These are phyloP conservation scores for Nannizziopsis barbatae DNA, from an alignment of 2,329 filamentous ascomycete genomes.

Conservation along the genomic window DNA sequence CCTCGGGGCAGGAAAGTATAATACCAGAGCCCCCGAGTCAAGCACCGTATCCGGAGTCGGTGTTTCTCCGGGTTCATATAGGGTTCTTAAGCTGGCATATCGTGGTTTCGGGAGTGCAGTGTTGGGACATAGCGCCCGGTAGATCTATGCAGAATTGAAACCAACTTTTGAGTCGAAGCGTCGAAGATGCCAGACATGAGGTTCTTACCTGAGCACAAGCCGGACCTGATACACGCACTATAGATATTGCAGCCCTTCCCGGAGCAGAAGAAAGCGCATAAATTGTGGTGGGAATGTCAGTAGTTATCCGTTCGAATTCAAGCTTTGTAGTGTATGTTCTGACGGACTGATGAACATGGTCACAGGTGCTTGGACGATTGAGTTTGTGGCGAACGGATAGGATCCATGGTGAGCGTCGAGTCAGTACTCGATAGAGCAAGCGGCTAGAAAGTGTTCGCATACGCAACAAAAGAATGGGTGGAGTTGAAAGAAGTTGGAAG, in stretches of 20 bases:
- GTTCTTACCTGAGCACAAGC: constrained; percentile 53
- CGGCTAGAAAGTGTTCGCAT: constrained; percentile 23
- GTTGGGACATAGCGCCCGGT: constrained; percentile 50
- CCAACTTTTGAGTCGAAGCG: not conserved
- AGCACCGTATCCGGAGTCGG: constrained; percentile 40
- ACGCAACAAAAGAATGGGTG: constrained; percentile 15
- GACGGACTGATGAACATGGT: constrained; percentile 1
- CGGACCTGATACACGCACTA: constrained; percentile 76
- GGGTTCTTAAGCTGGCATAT: constrained; percentile 59
- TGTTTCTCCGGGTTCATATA: constrained; percentile 49
- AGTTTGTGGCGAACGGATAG: not conserved
- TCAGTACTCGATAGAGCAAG: constrained; percentile 21
- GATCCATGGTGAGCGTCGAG: constrained; percentile 21
- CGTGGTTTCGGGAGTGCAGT: constrained; percentile 47
- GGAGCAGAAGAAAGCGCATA: constrained; percentile 83
- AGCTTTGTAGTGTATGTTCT: not conserved
- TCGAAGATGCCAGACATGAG: not conserved
- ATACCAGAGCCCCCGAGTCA: constrained; percentile 67
- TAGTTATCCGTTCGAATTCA: constrained; percentile 10
- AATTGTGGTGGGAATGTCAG: constrained; percentile 49
- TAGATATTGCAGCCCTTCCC: constrained; percentile 79
- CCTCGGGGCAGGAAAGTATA: constrained; percentile 69
- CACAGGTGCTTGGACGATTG: not conserved
- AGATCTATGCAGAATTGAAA: constrained; percentile 41
- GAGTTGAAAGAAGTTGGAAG: not conserved